phyloP scores from a whole-genome alignment of 495 filamentous ascomycete genomes.

The Tuber brumale region DNA sequence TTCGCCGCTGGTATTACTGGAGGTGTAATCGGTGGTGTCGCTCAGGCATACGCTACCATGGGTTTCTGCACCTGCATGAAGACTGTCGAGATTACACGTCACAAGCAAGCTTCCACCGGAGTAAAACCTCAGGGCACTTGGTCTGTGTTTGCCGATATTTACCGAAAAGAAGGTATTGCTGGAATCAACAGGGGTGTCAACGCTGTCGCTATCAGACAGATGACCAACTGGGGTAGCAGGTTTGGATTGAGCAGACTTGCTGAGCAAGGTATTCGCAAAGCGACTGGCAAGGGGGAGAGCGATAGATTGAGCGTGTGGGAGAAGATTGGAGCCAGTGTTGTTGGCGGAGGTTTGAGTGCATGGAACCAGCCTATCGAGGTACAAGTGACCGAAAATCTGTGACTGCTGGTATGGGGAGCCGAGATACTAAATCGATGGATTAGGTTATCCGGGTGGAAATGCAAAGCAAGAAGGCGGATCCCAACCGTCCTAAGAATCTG shows the following conservation, averaged over 20 bases:
- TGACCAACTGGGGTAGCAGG: slow-evolving; percentile 97
- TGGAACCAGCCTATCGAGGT: slow-evolving; percentile 99
- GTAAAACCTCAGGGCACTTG: slow-evolving; percentile 82
- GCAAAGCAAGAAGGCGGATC: slow-evolving; percentile 97
- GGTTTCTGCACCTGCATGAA: slow-evolving; percentile 99
- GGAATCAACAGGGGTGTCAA: slow-evolving; percentile 99
- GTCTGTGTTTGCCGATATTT: slow-evolving; percentile 93
- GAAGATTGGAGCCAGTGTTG: slow-evolving; percentile 79
- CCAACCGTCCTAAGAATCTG: slow-evolving; percentile 96
- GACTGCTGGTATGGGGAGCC: not conserved
- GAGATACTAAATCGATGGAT: slow-evolving; percentile 11
- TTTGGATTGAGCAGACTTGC: slow-evolving; percentile 89
- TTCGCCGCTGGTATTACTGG: slow-evolving; percentile 84
- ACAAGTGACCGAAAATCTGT: not conserved
- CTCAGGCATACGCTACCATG: slow-evolving; percentile 98
- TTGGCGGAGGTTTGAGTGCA: slow-evolving; percentile 88
- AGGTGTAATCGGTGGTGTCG: slow-evolving; percentile 89
- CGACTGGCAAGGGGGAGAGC: slow-evolving; percentile 70
- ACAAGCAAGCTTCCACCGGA: slow-evolving; percentile 80
- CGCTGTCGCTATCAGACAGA: slow-evolving; percentile 94
- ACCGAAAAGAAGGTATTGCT: slow-evolving; percentile 83
- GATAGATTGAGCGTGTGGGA: slow-evolving; percentile 70
- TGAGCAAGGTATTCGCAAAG: slow-evolving; percentile 75
- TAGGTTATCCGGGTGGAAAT: slow-evolving; percentile 95
- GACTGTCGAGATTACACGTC: slow-evolving; percentile 98